These are phyloP conservation scores for Astrothelium macrocarpum DNA, from an alignment of 495 filamentous ascomycete species.

Conservation along the genomic window DNA sequence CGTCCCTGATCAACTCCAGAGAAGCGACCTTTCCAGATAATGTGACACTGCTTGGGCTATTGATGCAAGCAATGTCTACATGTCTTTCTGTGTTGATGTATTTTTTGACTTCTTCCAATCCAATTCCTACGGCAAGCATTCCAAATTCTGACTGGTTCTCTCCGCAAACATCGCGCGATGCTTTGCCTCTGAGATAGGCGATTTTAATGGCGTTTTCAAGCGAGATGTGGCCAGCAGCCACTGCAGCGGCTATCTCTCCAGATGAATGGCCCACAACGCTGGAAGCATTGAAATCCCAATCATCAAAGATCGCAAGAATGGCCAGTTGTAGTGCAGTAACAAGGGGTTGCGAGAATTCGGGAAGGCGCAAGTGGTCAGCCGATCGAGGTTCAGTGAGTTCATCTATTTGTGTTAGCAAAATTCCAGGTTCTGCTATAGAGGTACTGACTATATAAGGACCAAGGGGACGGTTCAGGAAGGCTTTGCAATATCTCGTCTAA, in stretches of 20 bases:
- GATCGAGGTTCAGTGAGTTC: slow-evolving; percentile 18
- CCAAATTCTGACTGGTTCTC: neutral
- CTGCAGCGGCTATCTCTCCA: slow-evolving; percentile 55
- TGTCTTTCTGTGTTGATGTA: neutral
- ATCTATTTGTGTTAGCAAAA: too few species aligned
- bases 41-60: neutral
- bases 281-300: slow-evolving; percentile 24
- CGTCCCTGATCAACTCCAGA: neutral
- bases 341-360: slow-evolving; percentile 17
- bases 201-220: slow-evolving; percentile 35
- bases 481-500: neutral
- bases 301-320: slow-evolving; percentile 17
- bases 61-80: neutral
- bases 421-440: neutral
- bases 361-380: slow-evolving; percentile 13
- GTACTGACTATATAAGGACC: neutral
- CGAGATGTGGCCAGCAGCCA: slow-evolving; percentile 43
- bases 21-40: neutral
- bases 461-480: neutral
- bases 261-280: slow-evolving; percentile 51
- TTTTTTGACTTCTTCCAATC: neutral
- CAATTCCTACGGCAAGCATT: neutral
- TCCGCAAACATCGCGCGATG: too few species aligned
- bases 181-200: slow-evolving; percentile 34
- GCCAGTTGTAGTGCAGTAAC: slow-evolving; percentile 24